phyloP scores from a whole-genome alignment of 768 basidiomycete genomes.

The Pisolithus tinctorius region DNA sequence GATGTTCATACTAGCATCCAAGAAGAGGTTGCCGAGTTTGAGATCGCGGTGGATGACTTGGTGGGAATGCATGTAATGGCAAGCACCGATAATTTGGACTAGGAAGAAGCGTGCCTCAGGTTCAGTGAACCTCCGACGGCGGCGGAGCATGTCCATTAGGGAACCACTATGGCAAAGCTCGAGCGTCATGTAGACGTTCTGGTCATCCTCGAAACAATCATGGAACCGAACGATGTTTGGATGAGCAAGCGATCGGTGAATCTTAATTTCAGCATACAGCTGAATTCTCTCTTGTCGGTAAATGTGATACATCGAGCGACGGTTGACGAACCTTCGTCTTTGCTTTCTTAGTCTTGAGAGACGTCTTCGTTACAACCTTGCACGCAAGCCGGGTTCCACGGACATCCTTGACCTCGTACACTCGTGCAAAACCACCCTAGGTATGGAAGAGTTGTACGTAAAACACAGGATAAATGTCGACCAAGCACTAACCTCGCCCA shows the following conservation, averaged over 20 bases:
- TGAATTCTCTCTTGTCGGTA: conserved; percentile 22
- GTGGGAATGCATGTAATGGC: conserved; percentile 94
- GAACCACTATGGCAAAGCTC: conserved; percentile 89
- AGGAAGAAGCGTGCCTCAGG: conserved; percentile 90
- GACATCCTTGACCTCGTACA: conserved; percentile 85
- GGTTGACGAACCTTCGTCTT: conserved; percentile 75
- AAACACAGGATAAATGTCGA: background rate
- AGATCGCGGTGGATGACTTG: conserved; percentile 98
- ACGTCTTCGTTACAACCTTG: conserved; percentile 91
- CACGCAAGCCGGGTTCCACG: conserved; percentile 67
- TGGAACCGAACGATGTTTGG: conserved; percentile 90
- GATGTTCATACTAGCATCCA: conserved; percentile 88
- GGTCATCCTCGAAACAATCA: conserved; percentile 92
- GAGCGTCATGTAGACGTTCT: conserved; percentile 96
- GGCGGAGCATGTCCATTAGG: conserved; percentile 85
- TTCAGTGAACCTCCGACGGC: conserved; percentile 82
- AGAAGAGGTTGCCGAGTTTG: conserved; percentile 92
- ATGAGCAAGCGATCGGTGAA: conserved; percentile 85
- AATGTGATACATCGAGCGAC: background rate
- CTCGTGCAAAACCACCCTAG: conserved; percentile 90
- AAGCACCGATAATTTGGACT: conserved; percentile 92
- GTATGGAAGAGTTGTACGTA: background rate
- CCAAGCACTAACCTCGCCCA: conserved; percentile 68
- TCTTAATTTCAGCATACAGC: conserved; percentile 99
- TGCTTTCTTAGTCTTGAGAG: conserved; percentile 91